phyloP scores from a whole-genome alignment of 176 grass and related monocot genomes.

The Cocos nucifera region DNA sequence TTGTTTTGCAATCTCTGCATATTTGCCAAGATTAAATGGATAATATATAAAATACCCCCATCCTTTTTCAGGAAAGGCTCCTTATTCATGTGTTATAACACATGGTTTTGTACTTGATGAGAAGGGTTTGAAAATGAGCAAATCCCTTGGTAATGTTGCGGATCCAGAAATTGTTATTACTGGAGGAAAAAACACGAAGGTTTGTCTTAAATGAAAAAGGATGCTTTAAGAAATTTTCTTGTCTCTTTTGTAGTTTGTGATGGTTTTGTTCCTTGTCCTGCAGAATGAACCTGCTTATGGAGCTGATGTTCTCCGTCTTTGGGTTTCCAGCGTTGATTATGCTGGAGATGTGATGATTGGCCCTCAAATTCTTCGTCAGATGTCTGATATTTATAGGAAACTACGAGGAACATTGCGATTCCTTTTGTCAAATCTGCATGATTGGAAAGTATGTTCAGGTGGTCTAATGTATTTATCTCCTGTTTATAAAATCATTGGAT shows the following conservation, averaged over 20 bases:
- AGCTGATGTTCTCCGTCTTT: slow-evolving; percentile 89
- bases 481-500: neutral
- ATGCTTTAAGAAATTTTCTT: neutral
- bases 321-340: slow-evolving; percentile 99
- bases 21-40: neutral
- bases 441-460: slow-evolving; percentile 67
- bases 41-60: too few relatives aligned
- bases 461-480: slow-evolving; percentile 18
- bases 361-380: slow-evolving; percentile 67
- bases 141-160: slow-evolving; percentile 88
- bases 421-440: slow-evolving; percentile 93
- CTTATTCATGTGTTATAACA: slow-evolving; percentile 86
- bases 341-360: slow-evolving; percentile 77
- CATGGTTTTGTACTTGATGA: slow-evolving; percentile 92
- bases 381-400: slow-evolving; percentile 96
- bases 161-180: slow-evolving; percentile 73
- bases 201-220: slow-evolving; percentile 22
- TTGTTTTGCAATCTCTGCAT: neutral
- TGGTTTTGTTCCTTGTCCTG: slow-evolving; percentile 14
- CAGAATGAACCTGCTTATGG: slow-evolving; percentile 90
- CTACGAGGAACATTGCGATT: slow-evolving; percentile 88
- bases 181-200: slow-evolving; percentile 81
- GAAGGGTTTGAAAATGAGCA: slow-evolving; percentile 98
- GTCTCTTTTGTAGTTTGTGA: slow-evolving; percentile 1
- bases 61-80: slow-evolving; percentile 63